phyloP scores from a whole-genome alignment of 164 flowering plant genomes.

The Dillenia turbinata region DNA sequence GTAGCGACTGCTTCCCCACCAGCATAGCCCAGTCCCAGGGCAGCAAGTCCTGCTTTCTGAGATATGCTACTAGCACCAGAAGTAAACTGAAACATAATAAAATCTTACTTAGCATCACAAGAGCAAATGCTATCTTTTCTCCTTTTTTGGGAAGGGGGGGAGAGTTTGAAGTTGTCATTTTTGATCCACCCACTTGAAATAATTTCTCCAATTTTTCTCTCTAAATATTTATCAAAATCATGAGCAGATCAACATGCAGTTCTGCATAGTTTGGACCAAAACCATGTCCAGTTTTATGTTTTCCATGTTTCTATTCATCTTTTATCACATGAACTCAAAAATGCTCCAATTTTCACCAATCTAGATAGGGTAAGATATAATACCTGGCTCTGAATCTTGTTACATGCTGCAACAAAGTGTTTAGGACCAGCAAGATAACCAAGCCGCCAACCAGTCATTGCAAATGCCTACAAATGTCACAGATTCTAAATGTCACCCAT shows the following conservation, averaged over 20 bases:
- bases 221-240: too few species aligned
- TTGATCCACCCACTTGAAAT: too few species aligned
- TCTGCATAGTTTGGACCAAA: too few species aligned
- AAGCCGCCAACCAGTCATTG: conserved; percentile 99
- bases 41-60: conserved; percentile 94
- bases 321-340: too few species aligned
- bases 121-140: too few species aligned
- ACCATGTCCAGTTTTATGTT: too few species aligned
- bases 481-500: conserved; percentile 6
- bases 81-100: conserved; percentile 46
- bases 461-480: conserved; percentile 61
- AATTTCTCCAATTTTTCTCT: too few species aligned
- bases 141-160: too few species aligned
- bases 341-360: neutral
- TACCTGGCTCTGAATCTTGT: conserved; percentile 96
- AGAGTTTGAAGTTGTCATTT: too few species aligned
- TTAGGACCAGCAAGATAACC: conserved; percentile 96
- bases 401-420: conserved; percentile 83
- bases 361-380: neutral
- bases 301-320: too few species aligned
- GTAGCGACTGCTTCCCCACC: conserved; percentile 82
- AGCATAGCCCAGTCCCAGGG: conserved; percentile 83
- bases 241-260: too few species aligned
- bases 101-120: too few species aligned
- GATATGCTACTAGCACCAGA: conserved; percentile 98